phyloP scores from a whole-genome alignment of 306 rosid genomes.

The Fragaria vesca region DNA sequence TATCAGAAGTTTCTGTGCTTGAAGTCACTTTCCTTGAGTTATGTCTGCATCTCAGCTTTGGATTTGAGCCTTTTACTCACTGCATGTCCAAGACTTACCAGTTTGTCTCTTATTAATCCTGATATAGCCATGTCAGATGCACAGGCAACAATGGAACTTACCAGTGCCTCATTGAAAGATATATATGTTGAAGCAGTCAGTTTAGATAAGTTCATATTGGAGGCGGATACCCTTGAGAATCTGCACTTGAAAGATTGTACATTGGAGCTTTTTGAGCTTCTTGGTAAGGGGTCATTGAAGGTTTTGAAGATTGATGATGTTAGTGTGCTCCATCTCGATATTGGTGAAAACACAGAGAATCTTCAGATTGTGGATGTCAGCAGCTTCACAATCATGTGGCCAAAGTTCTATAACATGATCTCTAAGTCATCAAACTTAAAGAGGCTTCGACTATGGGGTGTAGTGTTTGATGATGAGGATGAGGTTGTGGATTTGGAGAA shows the following conservation, averaged over 20 bases:
- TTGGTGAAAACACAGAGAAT: conserved; percentile 68
- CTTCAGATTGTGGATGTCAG: conserved; percentile 73
- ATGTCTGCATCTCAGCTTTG: conserved; percentile 61
- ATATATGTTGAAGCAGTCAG: conserved; percentile 58
- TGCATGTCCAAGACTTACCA: conserved; percentile 58
- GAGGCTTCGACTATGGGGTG: conserved; percentile 68
- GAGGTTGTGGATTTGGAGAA: conserved; percentile 68
- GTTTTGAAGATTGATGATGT: conserved; percentile 67
- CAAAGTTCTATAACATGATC: conserved; percentile 70
- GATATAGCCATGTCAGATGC: conserved; percentile 73
- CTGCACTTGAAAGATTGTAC: conserved; percentile 60
- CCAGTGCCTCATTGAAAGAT: conserved; percentile 61
- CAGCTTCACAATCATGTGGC: conserved; percentile 73
- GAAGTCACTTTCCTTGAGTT: conserved; percentile 63
- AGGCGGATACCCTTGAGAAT: conserved; percentile 55
- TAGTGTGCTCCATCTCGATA: conserved; percentile 61
- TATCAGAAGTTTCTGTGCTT: conserved; percentile 70
- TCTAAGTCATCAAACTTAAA: conserved; percentile 56
- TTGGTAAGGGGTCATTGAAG: conserved; percentile 56
- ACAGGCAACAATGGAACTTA: conserved; percentile 53
- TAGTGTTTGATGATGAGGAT: conserved; percentile 62
- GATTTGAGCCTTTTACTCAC: conserved; percentile 73
- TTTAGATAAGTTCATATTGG: conserved; percentile 56
- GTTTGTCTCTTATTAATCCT: conserved; percentile 55
- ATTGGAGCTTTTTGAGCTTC: conserved; percentile 53